phyloP scores from a whole-genome alignment of 441 rosid genomes.

The Capsella rubella region DNA sequence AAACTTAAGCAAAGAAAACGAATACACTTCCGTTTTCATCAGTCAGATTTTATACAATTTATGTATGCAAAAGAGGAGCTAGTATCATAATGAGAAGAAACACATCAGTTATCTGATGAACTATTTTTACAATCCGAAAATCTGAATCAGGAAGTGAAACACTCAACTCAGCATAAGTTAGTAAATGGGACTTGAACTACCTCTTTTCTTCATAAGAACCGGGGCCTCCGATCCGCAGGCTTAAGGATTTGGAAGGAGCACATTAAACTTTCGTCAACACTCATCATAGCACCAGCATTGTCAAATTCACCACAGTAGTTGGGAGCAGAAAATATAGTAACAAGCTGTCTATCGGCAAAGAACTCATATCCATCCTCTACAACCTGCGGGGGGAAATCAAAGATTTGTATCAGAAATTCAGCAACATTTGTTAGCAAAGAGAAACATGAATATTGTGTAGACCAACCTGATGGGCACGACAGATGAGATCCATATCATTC shows the following conservation, averaged over 20 bases:
- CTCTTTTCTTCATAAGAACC: slow-evolving; percentile 51
- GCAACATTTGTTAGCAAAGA: neutral
- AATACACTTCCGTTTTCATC: neutral
- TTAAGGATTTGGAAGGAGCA: slow-evolving; percentile 83
- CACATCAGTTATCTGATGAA: neutral
- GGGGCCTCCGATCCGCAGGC: slow-evolving; percentile 63
- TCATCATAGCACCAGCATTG: slow-evolving; percentile 85
- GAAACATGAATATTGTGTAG: neutral
- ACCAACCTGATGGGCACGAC: slow-evolving; percentile 79
- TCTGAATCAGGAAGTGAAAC: slow-evolving; percentile 4
- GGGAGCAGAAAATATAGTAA: slow-evolving; percentile 78
- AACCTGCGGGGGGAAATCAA: slow-evolving; percentile 47
- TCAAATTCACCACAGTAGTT: slow-evolving; percentile 83
- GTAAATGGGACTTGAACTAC: slow-evolving; percentile 33
- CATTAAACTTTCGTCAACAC: slow-evolving; percentile 80
- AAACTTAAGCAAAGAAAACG: neutral
- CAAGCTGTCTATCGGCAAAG: slow-evolving; percentile 73
- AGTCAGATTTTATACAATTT: neutral
- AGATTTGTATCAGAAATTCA: neutral
- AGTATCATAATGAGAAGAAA: neutral
- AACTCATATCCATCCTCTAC: slow-evolving; percentile 83
- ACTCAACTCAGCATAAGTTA: neutral
- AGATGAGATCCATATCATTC: slow-evolving; percentile 75
- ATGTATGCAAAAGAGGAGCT: slow-evolving; percentile 5
- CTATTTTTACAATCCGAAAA: neutral